Conservation (phyloP, 148 eudicot genomes). For the Arbutus unedo region DNA sequence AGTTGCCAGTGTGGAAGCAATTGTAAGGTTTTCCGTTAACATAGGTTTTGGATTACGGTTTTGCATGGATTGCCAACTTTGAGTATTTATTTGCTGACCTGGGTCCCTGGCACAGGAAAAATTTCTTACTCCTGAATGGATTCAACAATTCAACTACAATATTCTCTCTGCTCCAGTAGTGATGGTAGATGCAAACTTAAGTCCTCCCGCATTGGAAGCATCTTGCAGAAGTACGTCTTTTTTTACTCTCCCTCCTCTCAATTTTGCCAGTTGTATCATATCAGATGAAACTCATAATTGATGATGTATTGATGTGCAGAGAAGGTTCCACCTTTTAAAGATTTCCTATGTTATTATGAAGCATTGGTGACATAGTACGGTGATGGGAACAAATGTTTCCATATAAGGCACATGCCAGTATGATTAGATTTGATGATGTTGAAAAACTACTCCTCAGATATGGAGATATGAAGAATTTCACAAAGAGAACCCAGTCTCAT, state of each 20-base stretch:
- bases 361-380: not conserved
- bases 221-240: slow-evolving; percentile 59
- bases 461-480: not conserved
- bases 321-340: not conserved
- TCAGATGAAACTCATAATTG: not conserved
- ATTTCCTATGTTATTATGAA: not conserved
- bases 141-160: slow-evolving; percentile 43
- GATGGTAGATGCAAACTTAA: slow-evolving; percentile 96
- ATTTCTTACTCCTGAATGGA: slow-evolving; percentile 75
- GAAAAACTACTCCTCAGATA: not conserved
- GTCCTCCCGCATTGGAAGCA: slow-evolving; percentile 52
- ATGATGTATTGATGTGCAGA: not conserved
- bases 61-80: not conserved
- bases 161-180: slow-evolving; percentile 58
- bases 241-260: not conserved
- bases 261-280: not conserved
- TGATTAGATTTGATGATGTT: not conserved
- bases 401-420: not conserved
- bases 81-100: slow-evolving; percentile 15
- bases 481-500: not conserved
- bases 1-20: slow-evolving; percentile 80
- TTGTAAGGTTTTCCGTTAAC: slow-evolving; percentile 53
- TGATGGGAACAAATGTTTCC: not conserved
- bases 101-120: slow-evolving; percentile 53
- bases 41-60: not conserved